Evolutionary conservation across 2,329 filamentous ascomycete species (phyloP).

Genomic region (Bipolaris sorokiniana): DNA sequence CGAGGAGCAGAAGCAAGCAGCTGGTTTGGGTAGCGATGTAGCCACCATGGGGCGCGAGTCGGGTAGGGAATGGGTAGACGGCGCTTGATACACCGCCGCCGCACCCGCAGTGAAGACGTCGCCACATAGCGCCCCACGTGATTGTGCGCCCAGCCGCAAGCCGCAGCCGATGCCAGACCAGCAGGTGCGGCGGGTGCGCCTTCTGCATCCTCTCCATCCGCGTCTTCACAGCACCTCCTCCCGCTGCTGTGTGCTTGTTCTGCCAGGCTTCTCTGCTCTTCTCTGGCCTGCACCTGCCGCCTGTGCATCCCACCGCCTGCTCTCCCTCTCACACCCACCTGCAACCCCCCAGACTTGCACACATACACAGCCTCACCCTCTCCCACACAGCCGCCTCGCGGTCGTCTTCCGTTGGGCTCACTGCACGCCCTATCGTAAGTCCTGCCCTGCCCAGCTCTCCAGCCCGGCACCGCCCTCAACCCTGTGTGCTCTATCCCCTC

Average conservation of each 20-base stretch:
- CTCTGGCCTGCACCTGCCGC: constrained; percentile 39
- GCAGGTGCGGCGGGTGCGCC: constrained; percentile 17
- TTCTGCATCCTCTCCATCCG: constrained; percentile 27
- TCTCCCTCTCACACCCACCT: constrained; percentile 23
- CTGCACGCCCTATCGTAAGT: constrained; percentile 48
- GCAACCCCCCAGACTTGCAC: constrained; percentile 17
- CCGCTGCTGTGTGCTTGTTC: constrained; percentile 34
- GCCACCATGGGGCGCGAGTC: constrained; percentile 1
- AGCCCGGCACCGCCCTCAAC: constrained; percentile 32
- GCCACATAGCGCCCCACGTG: constrained; percentile 26
- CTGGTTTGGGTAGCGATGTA: constrained; percentile 16
- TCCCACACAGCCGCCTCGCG: constrained; percentile 21
- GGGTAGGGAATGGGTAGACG: not conserved
- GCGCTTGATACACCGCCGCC: constrained; percentile 19
- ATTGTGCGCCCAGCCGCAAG: constrained; percentile 11
- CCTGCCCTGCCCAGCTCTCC: constrained; percentile 35
- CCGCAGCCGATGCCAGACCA: constrained; percentile 17
- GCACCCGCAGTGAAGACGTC: constrained; percentile 20
- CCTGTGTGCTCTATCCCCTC: constrained; percentile 25
- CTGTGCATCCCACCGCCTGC: constrained; percentile 15
- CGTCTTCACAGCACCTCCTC: constrained; percentile 26
- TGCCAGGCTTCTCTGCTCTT: constrained; percentile 34
- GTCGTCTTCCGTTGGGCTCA: constrained; percentile 47
- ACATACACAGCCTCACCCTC: constrained; percentile 5
- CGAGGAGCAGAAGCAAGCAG: not conserved